These are phyloP conservation scores for Lizonia empirigonia DNA, from an alignment of 2,329 filamentous ascomycete genomes.

Conservation along the genomic window DNA sequence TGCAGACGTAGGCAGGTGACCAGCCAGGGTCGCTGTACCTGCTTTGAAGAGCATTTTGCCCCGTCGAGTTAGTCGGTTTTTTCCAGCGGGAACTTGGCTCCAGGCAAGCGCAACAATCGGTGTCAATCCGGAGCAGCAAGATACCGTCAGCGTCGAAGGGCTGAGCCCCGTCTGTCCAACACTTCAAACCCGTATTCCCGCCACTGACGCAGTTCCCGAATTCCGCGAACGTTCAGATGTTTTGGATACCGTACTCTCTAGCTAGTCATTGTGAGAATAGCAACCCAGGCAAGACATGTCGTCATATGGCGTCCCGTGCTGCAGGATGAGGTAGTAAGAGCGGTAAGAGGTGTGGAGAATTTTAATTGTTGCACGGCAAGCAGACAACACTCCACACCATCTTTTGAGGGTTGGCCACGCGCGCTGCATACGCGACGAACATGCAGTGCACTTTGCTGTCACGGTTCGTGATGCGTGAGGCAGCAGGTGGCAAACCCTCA, in stretches of 20 bases:
- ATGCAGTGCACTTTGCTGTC: constrained; percentile 6
- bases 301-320: constrained; percentile 28
- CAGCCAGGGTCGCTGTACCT: constrained; percentile 30
- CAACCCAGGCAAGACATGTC: too few relatives aligned
- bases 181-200: constrained; percentile 13
- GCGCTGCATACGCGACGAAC: constrained; percentile 13
- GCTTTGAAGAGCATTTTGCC: constrained; percentile 27
- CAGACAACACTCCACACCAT: constrained; percentile 3
- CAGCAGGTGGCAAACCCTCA: constrained; percentile 11
- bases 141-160: constrained; percentile 17
- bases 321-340: constrained; percentile 30
- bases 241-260: constrained; percentile 5
- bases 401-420: constrained; percentile 7
- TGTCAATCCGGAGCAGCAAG: neutral
- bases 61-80: constrained; percentile 1
- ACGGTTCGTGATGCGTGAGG: neutral
- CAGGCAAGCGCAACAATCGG: constrained; percentile 9
- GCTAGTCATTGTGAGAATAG: too few relatives aligned
- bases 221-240: constrained; percentile 11
- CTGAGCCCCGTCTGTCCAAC: constrained; percentile 11
- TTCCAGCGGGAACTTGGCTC: constrained; percentile 18
- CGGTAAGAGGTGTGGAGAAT: constrained; percentile 20
- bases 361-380: constrained; percentile 4
- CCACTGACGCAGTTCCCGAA: constrained; percentile 21
- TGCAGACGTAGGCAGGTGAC: constrained; percentile 15